phyloP scores from a whole-genome alignment of 1,284 basidiomycete species.

The Tausonia pullulans region DNA sequence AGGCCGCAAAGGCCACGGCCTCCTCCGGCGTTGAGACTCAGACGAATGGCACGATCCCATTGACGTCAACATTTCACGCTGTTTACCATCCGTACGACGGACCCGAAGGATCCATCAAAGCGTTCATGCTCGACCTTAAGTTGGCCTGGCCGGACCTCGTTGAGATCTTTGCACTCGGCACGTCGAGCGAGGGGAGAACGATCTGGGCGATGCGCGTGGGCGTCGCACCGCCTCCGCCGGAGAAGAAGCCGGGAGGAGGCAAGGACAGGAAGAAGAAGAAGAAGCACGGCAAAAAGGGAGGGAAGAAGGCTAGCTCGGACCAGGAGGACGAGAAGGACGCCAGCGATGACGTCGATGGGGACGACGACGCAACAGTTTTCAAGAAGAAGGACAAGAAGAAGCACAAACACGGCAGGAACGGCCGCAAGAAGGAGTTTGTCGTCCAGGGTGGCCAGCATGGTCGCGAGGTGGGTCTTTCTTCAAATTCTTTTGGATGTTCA shows the following conservation, averaged over 20 bases:
- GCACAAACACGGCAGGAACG: neutral
- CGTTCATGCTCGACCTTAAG: constrained; percentile 28
- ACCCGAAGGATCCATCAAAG: constrained; percentile 28
- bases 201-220: constrained; percentile 18
- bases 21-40: neutral
- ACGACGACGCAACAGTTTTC: too few relatives aligned
- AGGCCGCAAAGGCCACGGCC: neutral
- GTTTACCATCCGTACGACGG: constrained; percentile 30
- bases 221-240: constrained; percentile 21
- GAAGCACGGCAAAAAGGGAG: constrained; percentile 11
- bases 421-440: constrained; percentile 42
- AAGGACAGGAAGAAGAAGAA: too few relatives aligned
- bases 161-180: constrained; percentile 24
- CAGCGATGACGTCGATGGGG: too few relatives aligned
- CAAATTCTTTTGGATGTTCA: constrained; percentile 21
- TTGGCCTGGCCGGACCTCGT: constrained; percentile 25
- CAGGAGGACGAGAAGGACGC: constrained; percentile 3
- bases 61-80: constrained; percentile 7
- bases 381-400: too few relatives aligned
- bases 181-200: constrained; percentile 25
- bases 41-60: constrained; percentile 1
- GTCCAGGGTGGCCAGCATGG: constrained; percentile 66
- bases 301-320: constrained; percentile 13
- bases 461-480: constrained; percentile 45
- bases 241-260: too few relatives aligned